A percentile compares a stretch with the other conserved stretches of the same genome.
Conservation (phyloP, 805 yeast species). For the Blastobotrys terrestris region DNA sequence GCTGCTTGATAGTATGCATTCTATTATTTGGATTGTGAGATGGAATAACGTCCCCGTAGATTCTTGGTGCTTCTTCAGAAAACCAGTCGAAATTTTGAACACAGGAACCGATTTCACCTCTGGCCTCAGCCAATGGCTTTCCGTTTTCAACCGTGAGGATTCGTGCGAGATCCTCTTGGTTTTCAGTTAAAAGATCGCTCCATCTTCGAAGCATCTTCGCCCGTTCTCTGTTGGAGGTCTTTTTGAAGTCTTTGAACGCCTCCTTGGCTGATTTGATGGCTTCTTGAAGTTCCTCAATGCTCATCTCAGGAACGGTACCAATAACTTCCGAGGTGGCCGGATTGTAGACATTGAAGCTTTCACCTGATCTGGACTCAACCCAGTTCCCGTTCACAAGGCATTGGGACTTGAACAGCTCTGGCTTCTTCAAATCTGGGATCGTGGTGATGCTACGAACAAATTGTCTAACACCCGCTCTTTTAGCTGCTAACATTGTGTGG, state of each 20-base stretch:
- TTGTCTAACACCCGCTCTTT: background rate
- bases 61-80: constrained; percentile 65
- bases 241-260: constrained; percentile 49
- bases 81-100: constrained; percentile 87
- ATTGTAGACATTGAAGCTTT: constrained; percentile 59
- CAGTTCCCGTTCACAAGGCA: constrained; percentile 63
- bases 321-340: constrained; percentile 60
- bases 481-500: background rate
- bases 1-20: constrained; percentile 58
- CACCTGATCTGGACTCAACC: constrained; percentile 41
- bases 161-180: constrained; percentile 59
- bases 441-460: background rate
- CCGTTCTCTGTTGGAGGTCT: constrained; percentile 52
- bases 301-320: constrained; percentile 51
- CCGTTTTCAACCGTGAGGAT: constrained; percentile 69
- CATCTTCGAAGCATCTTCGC: constrained; percentile 46
- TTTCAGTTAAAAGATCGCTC: constrained; percentile 47
- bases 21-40: constrained; percentile 43
- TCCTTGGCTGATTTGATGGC: constrained; percentile 52
- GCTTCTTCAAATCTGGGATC: background rate
- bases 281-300: constrained; percentile 41
- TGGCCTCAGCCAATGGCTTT: constrained; percentile 63
- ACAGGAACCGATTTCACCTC: constrained; percentile 60
- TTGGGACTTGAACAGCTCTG: constrained; percentile 18
- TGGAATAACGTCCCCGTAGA: constrained; percentile 60